These are phyloP conservation scores for Leishmania aethiopica DNA, from an alignment of 208 protist species.

Conservation along the genomic window DNA sequence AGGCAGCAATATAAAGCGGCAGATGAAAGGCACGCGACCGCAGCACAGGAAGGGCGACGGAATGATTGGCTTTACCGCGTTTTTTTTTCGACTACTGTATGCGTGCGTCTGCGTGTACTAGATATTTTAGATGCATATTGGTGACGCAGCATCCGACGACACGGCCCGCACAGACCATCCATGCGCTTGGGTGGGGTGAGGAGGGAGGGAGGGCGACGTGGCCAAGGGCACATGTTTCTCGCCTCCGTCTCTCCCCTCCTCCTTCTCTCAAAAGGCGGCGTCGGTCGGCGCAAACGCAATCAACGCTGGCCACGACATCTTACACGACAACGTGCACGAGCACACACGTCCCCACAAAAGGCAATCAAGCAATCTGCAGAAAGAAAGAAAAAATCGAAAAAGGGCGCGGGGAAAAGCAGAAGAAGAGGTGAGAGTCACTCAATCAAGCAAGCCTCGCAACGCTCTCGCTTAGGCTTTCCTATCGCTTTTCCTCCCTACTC, in stretches of 20 bases:
- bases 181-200: background rate
- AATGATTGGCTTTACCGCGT: background rate
- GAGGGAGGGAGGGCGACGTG: background rate
- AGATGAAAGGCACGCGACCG: background rate
- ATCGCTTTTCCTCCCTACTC: background rate
- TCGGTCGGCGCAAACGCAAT: background rate
- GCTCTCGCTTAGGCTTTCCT: background rate
- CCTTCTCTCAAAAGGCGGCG: background rate
- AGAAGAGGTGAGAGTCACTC: background rate
- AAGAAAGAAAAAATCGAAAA: background rate
- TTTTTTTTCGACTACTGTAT: background rate
- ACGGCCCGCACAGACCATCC: background rate
- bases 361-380: background rate
- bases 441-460: background rate
- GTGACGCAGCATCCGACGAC: background rate
- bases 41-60: background rate
- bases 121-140: background rate
- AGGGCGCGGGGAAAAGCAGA: too few species aligned
- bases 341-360: background rate
- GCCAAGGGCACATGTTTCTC: background rate
- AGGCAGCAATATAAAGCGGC: background rate
- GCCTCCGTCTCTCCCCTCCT: background rate
- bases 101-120: background rate
- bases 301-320: background rate
- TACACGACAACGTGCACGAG: background rate